phyloP scores from a whole-genome alignment of 768 basidiomycete genomes.

The Chalciporus chontae region DNA sequence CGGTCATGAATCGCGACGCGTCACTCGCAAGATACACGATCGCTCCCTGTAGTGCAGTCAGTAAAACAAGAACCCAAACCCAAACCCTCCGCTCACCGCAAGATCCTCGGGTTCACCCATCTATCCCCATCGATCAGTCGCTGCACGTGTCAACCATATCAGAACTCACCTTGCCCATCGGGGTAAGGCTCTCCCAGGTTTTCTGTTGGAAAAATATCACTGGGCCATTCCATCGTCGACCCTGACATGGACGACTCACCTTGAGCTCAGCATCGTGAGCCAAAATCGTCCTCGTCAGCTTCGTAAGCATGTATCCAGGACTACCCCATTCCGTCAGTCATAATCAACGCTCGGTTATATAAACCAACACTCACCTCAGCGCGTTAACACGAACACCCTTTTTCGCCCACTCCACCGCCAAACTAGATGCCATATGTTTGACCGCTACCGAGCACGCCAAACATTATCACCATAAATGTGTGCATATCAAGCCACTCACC shows the following conservation, averaged over 20 bases:
- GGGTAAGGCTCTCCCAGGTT: constrained; percentile 82
- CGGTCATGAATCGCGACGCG: constrained; percentile 88
- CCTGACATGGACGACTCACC: constrained; percentile 38
- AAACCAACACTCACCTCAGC: constrained; percentile 48
- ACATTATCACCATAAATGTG: constrained; percentile 2
- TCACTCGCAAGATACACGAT: constrained; percentile 89
- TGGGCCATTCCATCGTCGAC: too few species aligned
- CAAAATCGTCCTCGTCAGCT: constrained; percentile 81
- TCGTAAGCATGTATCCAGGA: constrained; percentile 93
- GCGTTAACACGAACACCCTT: constrained; percentile 84
- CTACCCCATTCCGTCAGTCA: constrained; percentile 34
- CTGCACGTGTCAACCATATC: background rate
- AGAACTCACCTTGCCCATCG: constrained; percentile 72
- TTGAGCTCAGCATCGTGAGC: constrained; percentile 72
- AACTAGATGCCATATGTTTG: constrained; percentile 87
- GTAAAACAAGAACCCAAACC: background rate
- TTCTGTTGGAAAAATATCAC: constrained; percentile 40
- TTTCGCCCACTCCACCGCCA: constrained; percentile 96
- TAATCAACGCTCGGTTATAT: background rate
- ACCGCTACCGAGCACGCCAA: constrained; percentile 53
- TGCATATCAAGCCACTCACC: constrained; percentile 39
- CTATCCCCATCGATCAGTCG: constrained; percentile 35
- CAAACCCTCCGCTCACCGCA: constrained; percentile 45
- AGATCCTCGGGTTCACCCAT: constrained; percentile 94
- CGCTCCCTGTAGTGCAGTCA: constrained; percentile 54